Percentiles rank a stretch among this genome's conserved stretches.
Conservation (phyloP, 129 eudicot species). For the Lactuca saligna region DNA sequence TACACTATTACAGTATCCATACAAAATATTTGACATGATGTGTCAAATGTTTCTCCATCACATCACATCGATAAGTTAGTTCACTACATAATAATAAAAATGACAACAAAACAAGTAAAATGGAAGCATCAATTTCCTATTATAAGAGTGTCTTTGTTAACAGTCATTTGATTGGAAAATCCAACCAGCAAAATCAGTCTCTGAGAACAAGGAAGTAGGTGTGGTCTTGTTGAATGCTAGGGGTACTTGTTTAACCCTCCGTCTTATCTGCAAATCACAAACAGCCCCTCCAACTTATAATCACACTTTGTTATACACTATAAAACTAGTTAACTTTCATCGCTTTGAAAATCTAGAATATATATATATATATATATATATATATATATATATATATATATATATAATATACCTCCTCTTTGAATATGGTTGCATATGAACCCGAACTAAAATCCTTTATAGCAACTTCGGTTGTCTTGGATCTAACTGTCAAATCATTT, state of each 20-base stretch:
- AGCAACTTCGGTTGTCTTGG: constrained; percentile 65
- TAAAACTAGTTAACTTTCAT: not conserved
- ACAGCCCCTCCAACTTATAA: too few species aligned
- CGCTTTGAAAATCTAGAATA: not conserved
- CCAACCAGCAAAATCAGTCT: constrained; percentile 84
- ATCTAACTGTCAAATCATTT: constrained; percentile 83
- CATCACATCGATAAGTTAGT: too few species aligned
- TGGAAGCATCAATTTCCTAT: too few species aligned
- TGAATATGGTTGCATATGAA: constrained; percentile 81
- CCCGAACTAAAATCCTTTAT: constrained; percentile 48
- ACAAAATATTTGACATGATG: too few species aligned
- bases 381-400: not conserved
- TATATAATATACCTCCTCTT: constrained; percentile 61
- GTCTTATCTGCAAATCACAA: constrained; percentile 51
- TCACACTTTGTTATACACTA: not conserved
- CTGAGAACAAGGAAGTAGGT: constrained; percentile 71
- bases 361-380: not conserved
- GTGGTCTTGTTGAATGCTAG: constrained; percentile 73
- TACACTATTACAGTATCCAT: too few species aligned
- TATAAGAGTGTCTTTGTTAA: too few species aligned
- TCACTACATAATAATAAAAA: too few species aligned
- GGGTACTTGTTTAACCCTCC: constrained; percentile 91
- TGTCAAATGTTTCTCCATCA: too few species aligned
- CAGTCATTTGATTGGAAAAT: constrained; percentile 40
- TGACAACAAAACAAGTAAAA: too few species aligned